Base-by-base conservation (phyloP, 1,284 basidiomycete species). In the Cryptococcus sp. region DNA sequence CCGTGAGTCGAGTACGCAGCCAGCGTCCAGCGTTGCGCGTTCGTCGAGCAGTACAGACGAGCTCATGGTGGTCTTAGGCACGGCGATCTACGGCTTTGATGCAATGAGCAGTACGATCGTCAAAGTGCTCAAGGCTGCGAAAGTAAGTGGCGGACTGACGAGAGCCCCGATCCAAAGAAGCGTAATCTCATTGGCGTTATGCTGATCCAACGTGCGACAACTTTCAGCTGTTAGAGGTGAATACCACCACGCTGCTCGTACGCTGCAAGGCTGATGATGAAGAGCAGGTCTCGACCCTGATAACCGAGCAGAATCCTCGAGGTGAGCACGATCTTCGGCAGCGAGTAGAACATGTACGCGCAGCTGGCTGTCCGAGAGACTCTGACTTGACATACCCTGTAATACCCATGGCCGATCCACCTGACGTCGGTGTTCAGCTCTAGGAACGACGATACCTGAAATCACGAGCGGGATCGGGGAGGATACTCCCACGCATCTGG, bases 231-330 rank as follows among this genome's bases (percentile, higher is more conserved):
- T 25, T 56, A 23, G 41, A 57, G 11, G 51, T 61, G n/a, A 39
- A 47, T 17, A 17, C 8, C 5, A 27, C 5, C 25, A 13, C 27
- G 17, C 50, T 27, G 17, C 3, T 48, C 8, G 17, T 25, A 16
- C 16, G 52, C 22, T 19, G 4, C 8, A 40, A n/a, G 4, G 27
- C 22, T 39, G 16, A 15, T 8, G 19, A 10, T 22, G 62, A 87
- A 85, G 77, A 88, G 55, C 81, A 85, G 55, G 83, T 90, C 47
- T 86, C 87, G 45, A 86, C 93, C 15, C 76, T 93, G 23, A 85
- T 82, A 16, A 93, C 91, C 0, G 91, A 93, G 64, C 92, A 95
- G 77, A 90, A 91, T 71, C 83, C 89, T 1, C 85, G 81, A 82
- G 89, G 90, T 88, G 19, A 35, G 59, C 43, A 23, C 2, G 17